Evolutionary conservation across 129 eudicot genomes (phyloP), one percentile per base, ranked within the genome.

Genomic region (Ambrosia artemisiifolia): DNA sequence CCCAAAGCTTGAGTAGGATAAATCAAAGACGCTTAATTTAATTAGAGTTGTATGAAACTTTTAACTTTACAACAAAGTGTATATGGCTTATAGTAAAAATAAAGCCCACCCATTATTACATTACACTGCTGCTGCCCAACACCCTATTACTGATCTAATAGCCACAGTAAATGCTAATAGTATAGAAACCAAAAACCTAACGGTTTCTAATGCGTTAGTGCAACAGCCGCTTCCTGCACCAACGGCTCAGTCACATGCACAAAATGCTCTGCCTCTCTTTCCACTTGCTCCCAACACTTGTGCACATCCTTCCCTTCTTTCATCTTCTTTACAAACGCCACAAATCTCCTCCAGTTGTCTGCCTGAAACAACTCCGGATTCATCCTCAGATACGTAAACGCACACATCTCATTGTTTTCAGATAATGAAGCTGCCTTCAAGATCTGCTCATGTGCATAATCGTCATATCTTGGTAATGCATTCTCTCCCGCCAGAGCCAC

Each of bases 201-300:
- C 19, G 18, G 20, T 34, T 5, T 20, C 17, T 89, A 89, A 67
- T 87, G 96, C 88, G 66, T 85, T 6, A 90, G 92, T 11, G 98
- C 95, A 67, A 80, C 95, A 11, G 92, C 91, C 47, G 93, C 98
- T 63, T 90, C 98, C 68, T 88, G 93, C 66, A 94, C 96, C 57
- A 93, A 73, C 2, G 98, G 95, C 84, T 65, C 89, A 0, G 87
- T 89, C 14, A 80, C 88, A 18, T 89, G 98, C 56, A 93, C 96
- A 40, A 90, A 94, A 81, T 94, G 95, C 82, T 94, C 98, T 0
- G 98, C 95, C 81, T 93, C 98, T 14, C 98, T 74, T 82, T 93
- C 98, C 20, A 88, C 98, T 54, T 94, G 83, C 85, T 94, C 98
- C 88, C 92, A 44, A 38, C 98, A 93, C 75, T 59, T 72, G 33